phyloP scores from a whole-genome alignment of 345 rosid species.

The Clausena lansium region DNA sequence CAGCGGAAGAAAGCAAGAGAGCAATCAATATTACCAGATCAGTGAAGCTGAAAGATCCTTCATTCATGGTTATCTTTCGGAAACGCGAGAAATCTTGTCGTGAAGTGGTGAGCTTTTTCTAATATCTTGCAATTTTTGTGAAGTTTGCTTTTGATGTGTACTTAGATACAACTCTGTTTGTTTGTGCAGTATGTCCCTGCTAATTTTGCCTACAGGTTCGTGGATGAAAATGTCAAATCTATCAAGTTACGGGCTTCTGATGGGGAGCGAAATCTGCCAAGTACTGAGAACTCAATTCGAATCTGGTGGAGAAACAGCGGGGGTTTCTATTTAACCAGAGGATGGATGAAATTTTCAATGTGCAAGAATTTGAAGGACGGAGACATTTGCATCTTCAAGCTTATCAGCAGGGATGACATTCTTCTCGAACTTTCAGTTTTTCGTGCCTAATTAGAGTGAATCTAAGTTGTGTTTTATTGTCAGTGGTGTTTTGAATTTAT shows the following conservation, averaged over 20 bases:
- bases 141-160: background rate
- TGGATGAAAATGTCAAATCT: background rate
- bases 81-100: conserved; percentile 6
- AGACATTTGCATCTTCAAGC: background rate
- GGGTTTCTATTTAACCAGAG: background rate
- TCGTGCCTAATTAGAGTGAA: background rate
- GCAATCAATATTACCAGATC: conserved; percentile 34
- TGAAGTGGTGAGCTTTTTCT: background rate
- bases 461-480: background rate
- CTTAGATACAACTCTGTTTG: background rate
- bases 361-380: background rate
- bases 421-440: background rate
- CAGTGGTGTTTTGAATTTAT: no score
- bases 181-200: conserved; percentile 20
- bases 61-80: conserved; percentile 28
- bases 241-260: conserved; percentile 27
- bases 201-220: conserved; percentile 11
- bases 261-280: background rate
- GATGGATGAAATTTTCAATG: background rate
- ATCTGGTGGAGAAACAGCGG: background rate
- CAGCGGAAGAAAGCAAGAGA: conserved; percentile 26
- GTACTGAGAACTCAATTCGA: conserved; percentile 13
- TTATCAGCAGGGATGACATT: background rate
- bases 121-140: background rate
- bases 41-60: conserved; percentile 36